Base-by-base conservation (phyloP, 768 basidiomycete genomes). In the Arthromyces matolae region DNA sequence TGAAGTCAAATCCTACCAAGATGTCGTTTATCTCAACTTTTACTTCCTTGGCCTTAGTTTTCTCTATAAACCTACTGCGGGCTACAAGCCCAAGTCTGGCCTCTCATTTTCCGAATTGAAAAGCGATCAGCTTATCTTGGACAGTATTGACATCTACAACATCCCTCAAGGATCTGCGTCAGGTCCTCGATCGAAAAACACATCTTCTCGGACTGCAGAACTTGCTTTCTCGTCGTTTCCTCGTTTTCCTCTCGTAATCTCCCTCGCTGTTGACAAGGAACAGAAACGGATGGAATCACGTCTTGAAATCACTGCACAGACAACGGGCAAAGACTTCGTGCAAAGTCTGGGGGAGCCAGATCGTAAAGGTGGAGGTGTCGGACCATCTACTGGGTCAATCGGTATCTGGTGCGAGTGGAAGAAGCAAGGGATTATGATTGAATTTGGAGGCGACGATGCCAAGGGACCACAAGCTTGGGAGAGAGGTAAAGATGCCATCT, bases 371-470 rank as follows among this genome's bases (percentile, higher is more conserved):
- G 93, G 93, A 18, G 93, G 94, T 1, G 71, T 81, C 8, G 90
- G 90, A 1, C 89, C 90, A 10, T 86, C 84, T 18, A 80, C 82
- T 2, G 88, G 89, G 31, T 90, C 86, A 25, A 88, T 95, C 55
- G 85, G 84, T 23, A 91, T 95, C 55, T 96, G 92, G 90, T 88
- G 92, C 54, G 92, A 96, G 65, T 96, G 93, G 93, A 75, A 81
- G 22, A 77, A 71, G 56, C 78, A 84, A 51, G 90, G 89, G 2
- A 61, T 93, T 28, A 89, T 93, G 88, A 77, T 90, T 10, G 90
- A 93, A 58, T 89, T 90, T 61, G 89, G 86, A 0, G 89, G 88
- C 1, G 78, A 79, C 39, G 81, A 88, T 50, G 82, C 86, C 10
- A 78, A 77, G 48, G 89, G 90, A 2, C 84, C 87, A 5, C 83